These are phyloP conservation scores for Priceomyces haplophilus DNA, from an alignment of 805 yeast species.

Conservation along the genomic window DNA sequence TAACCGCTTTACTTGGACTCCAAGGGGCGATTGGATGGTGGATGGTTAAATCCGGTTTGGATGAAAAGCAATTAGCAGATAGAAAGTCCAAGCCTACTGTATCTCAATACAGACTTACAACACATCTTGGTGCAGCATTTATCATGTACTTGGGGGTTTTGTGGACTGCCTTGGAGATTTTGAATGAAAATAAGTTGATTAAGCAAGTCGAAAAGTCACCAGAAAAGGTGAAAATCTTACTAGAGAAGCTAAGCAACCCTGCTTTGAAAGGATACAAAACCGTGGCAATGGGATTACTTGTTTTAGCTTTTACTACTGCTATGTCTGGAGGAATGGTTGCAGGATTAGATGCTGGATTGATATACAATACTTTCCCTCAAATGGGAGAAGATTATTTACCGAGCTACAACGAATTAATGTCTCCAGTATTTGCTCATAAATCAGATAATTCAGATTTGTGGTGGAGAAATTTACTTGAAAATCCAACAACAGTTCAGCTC, in stretches of 20 bases:
- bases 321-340: constrained; percentile 99
- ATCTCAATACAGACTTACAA: constrained; percentile 88
- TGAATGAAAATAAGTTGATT: constrained; percentile 68
- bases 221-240: constrained; percentile 46
- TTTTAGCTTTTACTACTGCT: constrained; percentile 80
- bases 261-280: constrained; percentile 56
- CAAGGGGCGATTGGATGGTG: constrained; percentile 99
- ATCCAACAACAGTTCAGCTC: constrained; percentile 93
- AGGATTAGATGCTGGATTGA: constrained; percentile 95
- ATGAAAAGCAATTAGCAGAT: constrained; percentile 69
- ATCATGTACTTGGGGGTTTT: constrained; percentile 82
- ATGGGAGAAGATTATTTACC: constrained; percentile 91
- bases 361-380: constrained; percentile 92
- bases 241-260: constrained; percentile 62
- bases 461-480: constrained; percentile 93
- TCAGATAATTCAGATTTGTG: constrained; percentile 68
- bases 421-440: constrained; percentile 65
- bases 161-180: constrained; percentile 82
- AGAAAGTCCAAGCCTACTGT: constrained; percentile 95
- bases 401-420: constrained; percentile 70
- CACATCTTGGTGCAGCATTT: constrained; percentile 93
- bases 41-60: constrained; percentile 98
- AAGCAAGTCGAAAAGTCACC: constrained; percentile 49
- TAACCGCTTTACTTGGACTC: constrained; percentile 76
- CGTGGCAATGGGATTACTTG: constrained; percentile 54